Evolutionary conservation across 257 asterid species (phyloP), one percentile per base, ranked within the genome.

Genomic region (Oldenlandia corymbosa): DNA sequence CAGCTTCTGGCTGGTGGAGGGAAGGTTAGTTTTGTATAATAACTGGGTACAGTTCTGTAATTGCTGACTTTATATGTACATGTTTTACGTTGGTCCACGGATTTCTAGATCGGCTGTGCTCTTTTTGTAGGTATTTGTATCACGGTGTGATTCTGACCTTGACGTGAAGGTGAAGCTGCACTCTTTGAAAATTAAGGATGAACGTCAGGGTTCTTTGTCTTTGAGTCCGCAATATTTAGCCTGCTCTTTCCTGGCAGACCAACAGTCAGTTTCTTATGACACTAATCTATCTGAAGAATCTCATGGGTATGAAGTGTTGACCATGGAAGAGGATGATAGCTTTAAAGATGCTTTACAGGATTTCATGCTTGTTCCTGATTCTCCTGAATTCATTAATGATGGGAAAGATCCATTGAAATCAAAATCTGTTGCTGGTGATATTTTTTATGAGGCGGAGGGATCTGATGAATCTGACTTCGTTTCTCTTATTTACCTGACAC

Each of bases 1-100:
- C 85, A 90, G 76, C 80, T 87, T 80, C 91, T 90, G 81, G 99
- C 96, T 67, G 84, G 83, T 74, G 99, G 97, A 67, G 99, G 97
- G 75, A 93, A 93, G 99, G 99, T 89, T 68, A 68, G 87, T 77
- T 20, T 30, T 43, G 5, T 53, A 20, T 28, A n/a, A n/a, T n/a
- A n/a, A n/a, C n/a, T n/a, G n/a, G n/a, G n/a, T n/a, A n/a, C n/a
- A n/a, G n/a, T n/a, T n/a, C n/a, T n/a, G n/a, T n/a, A n/a, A n/a
- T n/a, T n/a, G n/a, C n/a, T n/a, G n/a, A n/a, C n/a, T n/a, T n/a
- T n/a, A n/a, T n/a, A n/a, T n/a, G n/a, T n/a, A n/a, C n/a, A n/a
- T n/a, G n/a, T n/a, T n/a, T n/a, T n/a, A n/a, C n/a, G n/a, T n/a
- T n/a, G n/a, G n/a, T n/a, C n/a, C n/a, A n/a, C n/a, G n/a, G n/a